Base-by-base conservation (phyloP, 108 stramenopile genomes). In the Skeletonema costatum region DNA sequence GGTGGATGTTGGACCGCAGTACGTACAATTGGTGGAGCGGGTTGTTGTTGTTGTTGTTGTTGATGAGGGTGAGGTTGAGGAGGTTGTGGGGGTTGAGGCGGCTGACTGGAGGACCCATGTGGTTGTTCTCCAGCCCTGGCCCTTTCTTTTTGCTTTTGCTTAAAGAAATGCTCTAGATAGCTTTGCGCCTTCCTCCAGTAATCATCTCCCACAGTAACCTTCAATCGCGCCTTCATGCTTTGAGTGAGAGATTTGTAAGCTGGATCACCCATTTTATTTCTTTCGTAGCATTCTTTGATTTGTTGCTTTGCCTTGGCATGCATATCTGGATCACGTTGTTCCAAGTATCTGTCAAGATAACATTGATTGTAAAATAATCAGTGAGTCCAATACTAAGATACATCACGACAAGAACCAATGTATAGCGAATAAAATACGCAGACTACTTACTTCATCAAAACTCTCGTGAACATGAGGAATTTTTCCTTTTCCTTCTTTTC, bases 381-480 rank as follows among this genome's bases (percentile, higher is more conserved):
- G 39, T 46, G 31, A 73, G 41, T n/a, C 11, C 14, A 60, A 60
- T 46, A 17, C 21, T n/a, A 7, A 1, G 4, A 48, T 5, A 48
- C 62, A 25, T 25, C 25, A 25, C 25, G 25, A 25, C 25, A 25
- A 25, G 25, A 25, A 25, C 25, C 0, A 25, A 25, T 25, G 25
- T 25, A 25, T 25, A 25, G 0, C 25, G 0, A 25, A 19, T 13
- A 41, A 42, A 38, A 66, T 16, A 32, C 1, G 63, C 16, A 60
- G 21, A 64, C 13, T 1, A 81, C 81, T 75, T 66, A 81, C 82
- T 92, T 93, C 82, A 96, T 90, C 51, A 96, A 71, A 25, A 93
- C 92, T 21, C 88, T 77, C 1, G 94, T 96, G 66, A 96, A 93
- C 87, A 96, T 88, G 67, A 93, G 75, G 65, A 93, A 96, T 33